Base-by-base conservation (phyloP, 2,329 filamentous ascomycete species). In the Botrytis byssoidea region DNA sequence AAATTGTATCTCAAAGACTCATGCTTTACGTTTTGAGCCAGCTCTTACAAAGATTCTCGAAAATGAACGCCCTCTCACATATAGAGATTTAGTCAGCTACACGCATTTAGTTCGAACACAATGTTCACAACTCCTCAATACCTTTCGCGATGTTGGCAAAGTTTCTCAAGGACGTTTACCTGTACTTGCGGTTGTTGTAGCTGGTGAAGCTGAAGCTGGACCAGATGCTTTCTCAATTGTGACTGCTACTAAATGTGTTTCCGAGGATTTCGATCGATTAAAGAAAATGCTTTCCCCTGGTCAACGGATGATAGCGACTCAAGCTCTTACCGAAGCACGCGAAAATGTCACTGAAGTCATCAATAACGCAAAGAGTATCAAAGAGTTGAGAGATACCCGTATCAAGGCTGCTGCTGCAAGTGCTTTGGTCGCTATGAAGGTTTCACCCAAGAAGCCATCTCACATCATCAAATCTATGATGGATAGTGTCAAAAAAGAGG, bases 401-500 rank as follows among this genome's bases (percentile, higher is more conserved):
- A 92, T 99, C 81, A 91, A 91, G 81, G 93, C 96, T 25, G 92
- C 93, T 10, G 93, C 94, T 32, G 94, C 95, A 18, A 94, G 93
- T 76, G 95, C 95, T 18, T 84, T 98, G 73, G 92, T 99, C 67
- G 92, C 94, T n/a, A 91, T 98, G 84, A 90, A 91, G 74, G 88
- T 92, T 44, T 87, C 98, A 16, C 95, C 97, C 0, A 98, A 97
- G 88, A 98, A 97, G 81, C 94, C 95, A 16, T 94, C 93, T 75
- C 89, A 91, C 29, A 90, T 97, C 20, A 99, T 99, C 84, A 98
- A 97, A 83, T 93, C 91, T 3, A 93, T 99, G 83, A 99, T 99
- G 96, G 96, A 99, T 82, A 98, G 95, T 79, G 89, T 99, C 80
- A 99, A 98, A 83, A 91, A 90, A 55, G 97, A 99, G 81, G 96